phyloP scores from a whole-genome alignment of 2,329 filamentous ascomycete species.

The Alternaria gaisen region DNA sequence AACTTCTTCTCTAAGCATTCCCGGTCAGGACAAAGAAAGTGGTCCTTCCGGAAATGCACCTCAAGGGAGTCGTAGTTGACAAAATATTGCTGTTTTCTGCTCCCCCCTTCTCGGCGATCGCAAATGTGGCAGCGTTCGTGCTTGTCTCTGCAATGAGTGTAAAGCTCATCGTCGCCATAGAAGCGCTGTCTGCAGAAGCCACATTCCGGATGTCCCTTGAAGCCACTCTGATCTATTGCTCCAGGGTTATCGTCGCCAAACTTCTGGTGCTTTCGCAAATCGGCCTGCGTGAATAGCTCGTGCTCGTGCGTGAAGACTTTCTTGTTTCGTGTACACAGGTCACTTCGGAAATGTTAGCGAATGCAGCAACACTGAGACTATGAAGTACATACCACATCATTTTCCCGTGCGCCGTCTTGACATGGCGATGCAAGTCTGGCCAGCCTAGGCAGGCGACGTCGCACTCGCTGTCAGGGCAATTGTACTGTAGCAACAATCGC shows the following conservation, averaged over 20 bases:
- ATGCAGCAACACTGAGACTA: not conserved
- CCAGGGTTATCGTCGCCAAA: constrained; percentile 91
- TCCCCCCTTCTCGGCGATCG: constrained; percentile 68
- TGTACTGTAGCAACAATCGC: constrained; percentile 86
- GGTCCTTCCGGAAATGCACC: constrained; percentile 84
- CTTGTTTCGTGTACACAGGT: constrained; percentile 91
- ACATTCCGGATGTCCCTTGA: constrained; percentile 94
- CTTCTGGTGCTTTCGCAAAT: constrained; percentile 86
- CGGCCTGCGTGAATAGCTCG: constrained; percentile 83
- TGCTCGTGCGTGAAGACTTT: constrained; percentile 99
- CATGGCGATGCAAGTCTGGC: constrained; percentile 82
- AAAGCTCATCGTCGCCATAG: constrained; percentile 95
- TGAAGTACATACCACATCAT: constrained; percentile 73
- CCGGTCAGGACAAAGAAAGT: constrained; percentile 82
- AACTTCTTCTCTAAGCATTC: constrained; percentile 98
- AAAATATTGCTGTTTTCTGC: constrained; percentile 85
- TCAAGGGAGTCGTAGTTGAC: constrained; percentile 87
- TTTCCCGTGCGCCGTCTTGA: constrained; percentile 81
- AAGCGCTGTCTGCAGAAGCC: constrained; percentile 91
- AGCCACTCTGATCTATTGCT: constrained; percentile 89
- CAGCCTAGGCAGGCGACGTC: constrained; percentile 85
- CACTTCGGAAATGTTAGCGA: constrained; percentile 57
- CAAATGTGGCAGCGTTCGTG: constrained; percentile 97
- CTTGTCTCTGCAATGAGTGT: constrained; percentile 89
- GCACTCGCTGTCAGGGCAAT: constrained; percentile 86